Evolutionary conservation across 768 basidiomycete species (phyloP).

Genomic region (Tylopilus vinaceipallidus): DNA sequence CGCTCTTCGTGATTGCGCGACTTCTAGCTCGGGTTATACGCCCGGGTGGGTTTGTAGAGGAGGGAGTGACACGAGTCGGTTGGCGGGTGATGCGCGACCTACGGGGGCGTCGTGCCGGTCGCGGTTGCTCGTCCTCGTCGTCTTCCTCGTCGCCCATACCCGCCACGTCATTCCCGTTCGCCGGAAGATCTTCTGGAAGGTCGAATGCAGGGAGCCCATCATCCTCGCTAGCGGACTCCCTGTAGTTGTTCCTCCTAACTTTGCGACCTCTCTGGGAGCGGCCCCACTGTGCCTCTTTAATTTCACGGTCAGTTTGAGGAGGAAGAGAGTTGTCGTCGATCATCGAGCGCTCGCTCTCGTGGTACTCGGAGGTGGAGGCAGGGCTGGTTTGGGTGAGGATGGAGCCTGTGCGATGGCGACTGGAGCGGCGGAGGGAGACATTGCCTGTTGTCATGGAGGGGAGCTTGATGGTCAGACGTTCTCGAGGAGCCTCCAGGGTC

Average conservation of each 20-base stretch:
- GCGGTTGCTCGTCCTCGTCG: slow-evolving; percentile 28
- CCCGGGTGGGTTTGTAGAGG: not conserved
- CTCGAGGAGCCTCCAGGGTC: slow-evolving; percentile 22
- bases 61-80: slow-evolving; percentile 8
- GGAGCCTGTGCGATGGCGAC: slow-evolving; percentile 21
- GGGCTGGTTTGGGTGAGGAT: slow-evolving; percentile 23
- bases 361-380: slow-evolving; percentile 33
- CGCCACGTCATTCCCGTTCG: slow-evolving; percentile 21
- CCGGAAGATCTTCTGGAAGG: slow-evolving; percentile 7
- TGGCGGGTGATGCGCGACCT: slow-evolving; percentile 26
- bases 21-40: slow-evolving; percentile 27
- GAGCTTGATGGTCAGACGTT: slow-evolving; percentile 22
- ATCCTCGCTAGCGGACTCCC: slow-evolving; percentile 47
- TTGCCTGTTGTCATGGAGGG: slow-evolving; percentile 19
- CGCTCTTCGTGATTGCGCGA: slow-evolving; percentile 38
- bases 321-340: slow-evolving; percentile 24
- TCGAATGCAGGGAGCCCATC: slow-evolving; percentile 24
- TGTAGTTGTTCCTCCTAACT: slow-evolving; percentile 39
- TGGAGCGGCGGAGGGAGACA: slow-evolving; percentile 24
- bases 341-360: slow-evolving; percentile 33
- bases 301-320: not conserved
- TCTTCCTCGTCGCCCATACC: slow-evolving; percentile 33
- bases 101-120: slow-evolving; percentile 14
- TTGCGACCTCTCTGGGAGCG: slow-evolving; percentile 42
- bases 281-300: slow-evolving; percentile 12